phyloP scores from a whole-genome alignment of 2,329 filamentous ascomycete species.

The Claviceps sp. region DNA sequence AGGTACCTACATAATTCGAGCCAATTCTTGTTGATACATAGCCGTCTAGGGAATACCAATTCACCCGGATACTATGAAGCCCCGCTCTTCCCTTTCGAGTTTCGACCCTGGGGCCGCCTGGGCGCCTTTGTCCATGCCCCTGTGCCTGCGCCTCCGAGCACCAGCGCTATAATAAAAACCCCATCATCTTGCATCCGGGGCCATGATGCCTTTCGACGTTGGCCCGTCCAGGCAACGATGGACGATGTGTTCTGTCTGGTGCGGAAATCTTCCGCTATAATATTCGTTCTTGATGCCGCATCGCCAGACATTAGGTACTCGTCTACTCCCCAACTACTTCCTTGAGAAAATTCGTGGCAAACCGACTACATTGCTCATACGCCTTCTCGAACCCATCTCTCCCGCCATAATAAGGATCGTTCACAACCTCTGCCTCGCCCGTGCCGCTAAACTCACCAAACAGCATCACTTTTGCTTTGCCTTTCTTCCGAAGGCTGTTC shows the following conservation, averaged over 20 bases:
- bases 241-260: no score
- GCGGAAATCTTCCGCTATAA: no score
- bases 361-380: slow-evolving; percentile 72
- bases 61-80: neutral
- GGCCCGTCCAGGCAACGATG: neutral
- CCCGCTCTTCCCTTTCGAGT: neutral
- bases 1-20: no score
- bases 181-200: no score
- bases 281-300: neutral
- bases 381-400: slow-evolving; percentile 67
- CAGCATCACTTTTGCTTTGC: slow-evolving; percentile 57
- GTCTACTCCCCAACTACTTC: slow-evolving; percentile 27
- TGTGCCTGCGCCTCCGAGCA: neutral
- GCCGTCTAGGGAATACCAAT: neutral
- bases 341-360: slow-evolving; percentile 62
- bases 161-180: neutral
- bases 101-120: no score
- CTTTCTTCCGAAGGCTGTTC: slow-evolving; percentile 43
- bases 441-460: slow-evolving; percentile 72
- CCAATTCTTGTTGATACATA: no score
- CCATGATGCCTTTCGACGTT: neutral
- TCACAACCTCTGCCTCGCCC: slow-evolving; percentile 52
- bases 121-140: neutral
- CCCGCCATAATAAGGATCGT: slow-evolving; percentile 90
- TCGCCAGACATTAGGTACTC: neutral